Percentiles rank a stretch among this genome's conserved stretches.
Conservation (phyloP, 2,329 filamentous ascomycete genomes). For the Pestalotiopsis sp. region DNA sequence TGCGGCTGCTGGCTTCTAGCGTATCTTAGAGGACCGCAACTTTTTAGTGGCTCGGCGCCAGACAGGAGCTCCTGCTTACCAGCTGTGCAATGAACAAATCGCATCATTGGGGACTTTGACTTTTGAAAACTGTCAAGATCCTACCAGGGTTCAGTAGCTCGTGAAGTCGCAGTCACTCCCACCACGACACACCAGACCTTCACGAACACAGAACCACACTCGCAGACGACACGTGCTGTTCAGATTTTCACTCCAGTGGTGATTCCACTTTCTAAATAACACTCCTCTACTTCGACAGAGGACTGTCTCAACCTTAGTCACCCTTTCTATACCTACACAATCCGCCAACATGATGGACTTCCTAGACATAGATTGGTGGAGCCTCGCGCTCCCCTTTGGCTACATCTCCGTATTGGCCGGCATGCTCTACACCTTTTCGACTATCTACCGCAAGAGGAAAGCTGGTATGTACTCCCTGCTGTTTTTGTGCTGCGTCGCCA, state of each 20-base stretch:
- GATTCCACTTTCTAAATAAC: slow-evolving; percentile 12
- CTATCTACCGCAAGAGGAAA: slow-evolving; percentile 91
- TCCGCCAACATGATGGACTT: slow-evolving; percentile 46
- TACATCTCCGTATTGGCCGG: slow-evolving; percentile 88
- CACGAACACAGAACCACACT: neutral
- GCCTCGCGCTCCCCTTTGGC: slow-evolving; percentile 83
- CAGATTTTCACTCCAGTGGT: neutral
- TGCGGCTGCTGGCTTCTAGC: neutral
- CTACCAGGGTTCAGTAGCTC: neutral
- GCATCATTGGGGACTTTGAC: neutral
- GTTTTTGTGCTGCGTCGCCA: neutral
- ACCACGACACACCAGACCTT: neutral
- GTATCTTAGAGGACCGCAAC: neutral
- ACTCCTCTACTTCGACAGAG: slow-evolving; percentile 9
- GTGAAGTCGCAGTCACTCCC: neutral
- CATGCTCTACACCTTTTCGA: slow-evolving; percentile 89
- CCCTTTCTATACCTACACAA: slow-evolving; percentile 1
- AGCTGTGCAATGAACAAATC: slow-evolving; percentile 9
- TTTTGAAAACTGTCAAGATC: slow-evolving; percentile 20
- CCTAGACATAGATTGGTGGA: slow-evolving; percentile 71
- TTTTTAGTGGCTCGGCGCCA: slow-evolving; percentile 4
- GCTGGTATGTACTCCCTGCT: slow-evolving; percentile 60
- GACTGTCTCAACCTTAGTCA: slow-evolving; percentile 1
- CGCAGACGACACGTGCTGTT: neutral
- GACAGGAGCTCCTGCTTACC: neutral